Conservation (phyloP, 192 early-diverging fungal species). For the Phlyctochytrium planicorne region DNA sequence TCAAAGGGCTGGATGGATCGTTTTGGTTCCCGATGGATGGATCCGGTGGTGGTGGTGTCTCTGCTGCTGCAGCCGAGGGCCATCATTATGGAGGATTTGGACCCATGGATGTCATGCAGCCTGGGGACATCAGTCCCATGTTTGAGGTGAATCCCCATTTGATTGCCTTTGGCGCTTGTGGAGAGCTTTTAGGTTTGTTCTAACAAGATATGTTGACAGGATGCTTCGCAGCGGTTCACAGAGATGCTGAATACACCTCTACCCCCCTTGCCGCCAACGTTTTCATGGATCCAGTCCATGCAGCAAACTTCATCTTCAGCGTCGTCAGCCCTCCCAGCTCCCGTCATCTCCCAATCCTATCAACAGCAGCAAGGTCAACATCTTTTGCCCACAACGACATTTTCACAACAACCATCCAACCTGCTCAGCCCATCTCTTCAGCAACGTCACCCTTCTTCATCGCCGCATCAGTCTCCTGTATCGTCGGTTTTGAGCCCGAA, state of each 20-base stretch:
- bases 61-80: background rate
- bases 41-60: background rate
- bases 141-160: background rate
- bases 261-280: background rate
- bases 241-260: background rate
- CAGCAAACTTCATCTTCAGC: background rate
- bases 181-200: background rate
- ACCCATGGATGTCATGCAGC: no score
- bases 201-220: background rate
- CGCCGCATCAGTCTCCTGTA: no score
- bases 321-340: background rate
- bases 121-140: no score
- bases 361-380: background rate
- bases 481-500: no score
- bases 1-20: background rate
- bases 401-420: background rate
- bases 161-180: background rate
- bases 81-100: background rate
- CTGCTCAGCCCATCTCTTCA: no score
- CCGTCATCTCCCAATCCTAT: background rate
- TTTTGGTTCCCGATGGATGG: conserved; percentile 6
- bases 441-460: no score
- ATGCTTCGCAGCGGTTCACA: no score
- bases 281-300: background rate
- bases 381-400: background rate